Base-by-base conservation (phyloP, 176 grass and related monocot species). In the Carex scoparia region DNA sequence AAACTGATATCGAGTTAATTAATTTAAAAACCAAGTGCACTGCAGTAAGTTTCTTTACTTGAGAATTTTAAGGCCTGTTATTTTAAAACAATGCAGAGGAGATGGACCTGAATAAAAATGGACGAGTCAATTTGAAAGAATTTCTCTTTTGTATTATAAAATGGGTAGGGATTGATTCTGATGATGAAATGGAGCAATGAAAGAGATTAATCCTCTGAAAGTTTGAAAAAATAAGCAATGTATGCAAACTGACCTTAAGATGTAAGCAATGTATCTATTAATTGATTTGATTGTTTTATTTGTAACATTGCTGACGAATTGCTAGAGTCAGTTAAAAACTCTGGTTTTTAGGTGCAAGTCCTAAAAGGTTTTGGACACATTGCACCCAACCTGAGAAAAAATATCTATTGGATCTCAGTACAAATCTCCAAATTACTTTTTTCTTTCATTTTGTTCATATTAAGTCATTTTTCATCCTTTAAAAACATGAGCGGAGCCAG, bases 101-200 rank as follows among this genome's bases (percentile, higher is more conserved):
- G 65, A 97, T 97, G 91, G 88, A 97, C 67, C 27, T 90, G 85
- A 69, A 94, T 90, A 87, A 84, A 57, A 86, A 89, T 59, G 94
- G 91, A 18, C 86, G 82, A 79, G 91, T 94, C 82, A 90, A 87
- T 85, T 86, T 97, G 28, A 97, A 97, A 62, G 90, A 89, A 67
- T 94, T 94, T 70, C 89, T 97, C 70, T 90, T 86, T 56, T 86
- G 88, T 53, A 65, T 94, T 65, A 83, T 88, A 69, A 86, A 89
- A 90, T 97, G 91, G 94, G 64, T 87, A 4, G 91, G 94, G 11
- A 53, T 88, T 2, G 91, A 94, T 15, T 80, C 79, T 23, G 88
- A 89, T 61, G 76, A 89, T 61, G 88, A 87, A 32, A 33, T 57
- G 28, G 74, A 57, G 48, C 74, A 35, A 78, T 78, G 74, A 78